These are phyloP conservation scores for Cyberlindnera bimundalis DNA, from an alignment of 805 yeast species.

Conservation along the genomic window DNA sequence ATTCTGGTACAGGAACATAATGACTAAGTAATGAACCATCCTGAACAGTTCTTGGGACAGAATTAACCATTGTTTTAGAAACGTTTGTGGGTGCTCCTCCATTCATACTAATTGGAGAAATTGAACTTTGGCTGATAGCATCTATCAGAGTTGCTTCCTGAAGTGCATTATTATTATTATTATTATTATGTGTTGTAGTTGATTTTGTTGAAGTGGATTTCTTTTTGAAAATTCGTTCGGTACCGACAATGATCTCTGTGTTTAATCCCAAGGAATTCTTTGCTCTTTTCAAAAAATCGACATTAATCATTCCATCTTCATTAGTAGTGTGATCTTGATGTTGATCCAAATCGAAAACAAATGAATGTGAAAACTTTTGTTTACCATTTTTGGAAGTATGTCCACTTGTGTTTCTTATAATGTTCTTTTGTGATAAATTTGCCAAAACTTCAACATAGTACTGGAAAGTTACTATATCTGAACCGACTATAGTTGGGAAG, in stretches of 20 bases:
- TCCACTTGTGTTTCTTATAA: conserved; percentile 22
- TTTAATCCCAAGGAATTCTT: conserved; percentile 80
- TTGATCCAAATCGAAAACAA: conserved; percentile 27
- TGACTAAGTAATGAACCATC: no score
- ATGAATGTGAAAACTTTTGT: conserved; percentile 21
- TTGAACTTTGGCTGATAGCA: conserved; percentile 22
- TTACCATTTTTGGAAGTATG: conserved; percentile 26
- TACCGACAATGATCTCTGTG: conserved; percentile 77
- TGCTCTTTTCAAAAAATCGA: conserved; percentile 71
- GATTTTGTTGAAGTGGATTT: background rate
- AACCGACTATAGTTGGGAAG: conserved; percentile 76
- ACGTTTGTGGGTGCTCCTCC: no score
- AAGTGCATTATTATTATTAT: no score
- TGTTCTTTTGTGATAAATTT: conserved; percentile 66
- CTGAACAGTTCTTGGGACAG: no score
- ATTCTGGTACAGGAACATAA: conserved; percentile 11
- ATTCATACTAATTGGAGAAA: conserved; percentile 26
- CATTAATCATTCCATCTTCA: conserved; percentile 56
- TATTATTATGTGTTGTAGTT: no score
- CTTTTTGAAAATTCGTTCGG: conserved; percentile 44
- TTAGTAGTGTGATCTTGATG: conserved; percentile 22
- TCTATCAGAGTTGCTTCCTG: conserved; percentile 16
- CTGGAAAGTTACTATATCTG: conserved; percentile 72
- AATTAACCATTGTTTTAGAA: no score
- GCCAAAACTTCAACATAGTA: conserved; percentile 80